Evolutionary conservation across 768 basidiomycete species (phyloP).

Genomic region (Dacryopinax spathularia): DNA sequence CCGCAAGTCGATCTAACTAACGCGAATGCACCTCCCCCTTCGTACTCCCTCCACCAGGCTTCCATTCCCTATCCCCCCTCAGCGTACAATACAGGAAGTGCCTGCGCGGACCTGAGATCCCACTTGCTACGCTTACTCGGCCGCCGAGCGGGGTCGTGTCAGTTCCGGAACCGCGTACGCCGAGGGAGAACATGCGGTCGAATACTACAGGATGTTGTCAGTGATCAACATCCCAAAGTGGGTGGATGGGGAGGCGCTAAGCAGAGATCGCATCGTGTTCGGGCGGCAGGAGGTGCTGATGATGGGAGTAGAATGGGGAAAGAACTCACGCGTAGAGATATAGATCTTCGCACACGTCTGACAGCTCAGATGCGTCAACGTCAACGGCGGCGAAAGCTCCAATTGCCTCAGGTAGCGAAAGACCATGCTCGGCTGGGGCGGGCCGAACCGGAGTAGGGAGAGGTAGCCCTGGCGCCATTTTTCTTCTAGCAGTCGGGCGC

Average conservation of each 20-base stretch:
- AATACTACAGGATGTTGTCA: slow-evolving; percentile 41
- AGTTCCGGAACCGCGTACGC: slow-evolving; percentile 60
- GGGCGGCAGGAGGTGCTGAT: no score
- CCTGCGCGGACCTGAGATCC: slow-evolving; percentile 55
- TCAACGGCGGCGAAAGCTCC: slow-evolving; percentile 78
- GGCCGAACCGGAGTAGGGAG: slow-evolving; percentile 75
- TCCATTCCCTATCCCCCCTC: slow-evolving; percentile 28
- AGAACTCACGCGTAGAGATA: slow-evolving; percentile 57
- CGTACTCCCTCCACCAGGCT: background rate
- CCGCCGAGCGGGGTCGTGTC: slow-evolving; percentile 47
- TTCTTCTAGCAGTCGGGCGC: slow-evolving; percentile 77
- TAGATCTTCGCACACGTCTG: slow-evolving; percentile 83
- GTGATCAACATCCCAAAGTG: background rate
- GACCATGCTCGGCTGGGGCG: slow-evolving; percentile 82
- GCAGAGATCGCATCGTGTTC: no score
- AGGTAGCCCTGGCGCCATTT: slow-evolving; percentile 86
- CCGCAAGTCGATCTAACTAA: no score
- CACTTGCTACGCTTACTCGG: slow-evolving; percentile 52
- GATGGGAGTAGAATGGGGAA: background rate
- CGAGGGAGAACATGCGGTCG: slow-evolving; percentile 78
- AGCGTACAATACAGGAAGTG: slow-evolving; percentile 75
- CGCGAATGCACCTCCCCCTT: background rate
- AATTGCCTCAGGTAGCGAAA: slow-evolving; percentile 81
- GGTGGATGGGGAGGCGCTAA: no score
- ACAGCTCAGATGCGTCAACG: slow-evolving; percentile 73